Evolutionary conservation across 495 filamentous ascomycete genomes (phyloP), one percentile per base, ranked within the genome.

Genomic region (Talaromyces nanjingensis): DNA sequence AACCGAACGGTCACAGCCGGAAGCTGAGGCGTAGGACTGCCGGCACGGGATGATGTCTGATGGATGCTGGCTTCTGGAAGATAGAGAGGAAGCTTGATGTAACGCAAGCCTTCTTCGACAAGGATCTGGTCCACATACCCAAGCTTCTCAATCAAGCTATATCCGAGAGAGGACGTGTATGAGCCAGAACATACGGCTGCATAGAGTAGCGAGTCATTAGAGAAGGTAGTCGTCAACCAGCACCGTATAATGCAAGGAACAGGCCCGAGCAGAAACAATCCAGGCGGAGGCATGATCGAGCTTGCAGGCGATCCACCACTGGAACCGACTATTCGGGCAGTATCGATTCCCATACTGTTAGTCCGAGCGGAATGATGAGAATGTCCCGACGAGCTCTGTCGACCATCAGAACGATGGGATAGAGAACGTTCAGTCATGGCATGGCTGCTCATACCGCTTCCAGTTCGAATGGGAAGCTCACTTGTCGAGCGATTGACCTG

Each of bases 351-450:
- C 24, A 97, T 77, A 71, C 91, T 97, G 74, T 91, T 96, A 18
- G 89, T 89, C 6, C 91, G 84, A 2, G 89, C 90, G 6, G 91
- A 93, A 68, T 90, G 87, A 65, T 87, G 84, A 5, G 91, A 96
- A 65, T 93, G 87, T 24, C 90, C 91, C 8, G 90, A 89, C 0
- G 92, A 96, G 73, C 94, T 98, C 73, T 93, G 90, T 60, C 93
- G 81, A n/a, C 96, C 94, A 70, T 98, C 96, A 1, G 94, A 98
- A 68, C 94, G 96, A 76, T 97, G 92, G 24, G 94, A 98, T 7
- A 89, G 81, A 14, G 92, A 90, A 12, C 94, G 87, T 75, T 98
- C 94, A 69, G 87, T 91, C 83, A 96, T 84, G 24, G 88, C 83
- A 74, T 92, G 90, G 52, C 87, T 88, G 54, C 91, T 91, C 72